Evolutionary conservation across 805 yeast genomes (phyloP).

Genomic region (Komagataella kurtzmanii): DNA sequence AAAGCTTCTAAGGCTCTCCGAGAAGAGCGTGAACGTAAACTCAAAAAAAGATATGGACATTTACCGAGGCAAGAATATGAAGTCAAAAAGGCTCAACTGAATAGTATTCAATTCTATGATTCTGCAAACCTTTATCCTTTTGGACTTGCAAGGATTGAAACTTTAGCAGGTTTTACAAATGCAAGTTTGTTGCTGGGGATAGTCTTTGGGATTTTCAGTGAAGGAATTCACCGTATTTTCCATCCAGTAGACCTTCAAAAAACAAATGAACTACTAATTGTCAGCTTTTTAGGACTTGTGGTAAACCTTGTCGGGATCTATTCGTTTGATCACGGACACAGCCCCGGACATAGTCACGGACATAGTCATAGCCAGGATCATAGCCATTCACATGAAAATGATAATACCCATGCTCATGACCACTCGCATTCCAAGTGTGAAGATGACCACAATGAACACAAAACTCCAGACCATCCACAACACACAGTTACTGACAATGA

Average conservation of each 20-base stretch:
- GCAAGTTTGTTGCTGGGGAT: constrained; percentile 83
- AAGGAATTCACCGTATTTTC: constrained; percentile 70
- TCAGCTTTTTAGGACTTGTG: constrained; percentile 69
- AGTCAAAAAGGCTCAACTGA: background rate
- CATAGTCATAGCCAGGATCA: constrained; percentile 18
- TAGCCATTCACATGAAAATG: constrained; percentile 14
- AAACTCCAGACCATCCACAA: constrained; percentile 8
- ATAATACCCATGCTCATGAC: constrained; percentile 2
- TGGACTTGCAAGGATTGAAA: constrained; percentile 76
- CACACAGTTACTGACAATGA: constrained; percentile 26
- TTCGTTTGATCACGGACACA: constrained; percentile 84
- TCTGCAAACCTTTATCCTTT: constrained; percentile 70
- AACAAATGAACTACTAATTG: constrained; percentile 75
- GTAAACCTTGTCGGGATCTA: constrained; percentile 89
- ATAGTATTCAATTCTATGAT: background rate
- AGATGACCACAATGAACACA: constrained; percentile 8
- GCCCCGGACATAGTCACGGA: constrained; percentile 29
- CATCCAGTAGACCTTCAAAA: constrained; percentile 68
- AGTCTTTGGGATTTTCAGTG: constrained; percentile 76
- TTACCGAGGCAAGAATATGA: background rate
- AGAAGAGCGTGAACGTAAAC: background rate
- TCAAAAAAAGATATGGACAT: background rate
- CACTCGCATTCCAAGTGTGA: constrained; percentile 13
- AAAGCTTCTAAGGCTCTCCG: background rate
- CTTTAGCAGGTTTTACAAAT: constrained; percentile 90